phyloP scores from a whole-genome alignment of 495 filamentous ascomycete genomes.

The Aspergillus conjunctus region DNA sequence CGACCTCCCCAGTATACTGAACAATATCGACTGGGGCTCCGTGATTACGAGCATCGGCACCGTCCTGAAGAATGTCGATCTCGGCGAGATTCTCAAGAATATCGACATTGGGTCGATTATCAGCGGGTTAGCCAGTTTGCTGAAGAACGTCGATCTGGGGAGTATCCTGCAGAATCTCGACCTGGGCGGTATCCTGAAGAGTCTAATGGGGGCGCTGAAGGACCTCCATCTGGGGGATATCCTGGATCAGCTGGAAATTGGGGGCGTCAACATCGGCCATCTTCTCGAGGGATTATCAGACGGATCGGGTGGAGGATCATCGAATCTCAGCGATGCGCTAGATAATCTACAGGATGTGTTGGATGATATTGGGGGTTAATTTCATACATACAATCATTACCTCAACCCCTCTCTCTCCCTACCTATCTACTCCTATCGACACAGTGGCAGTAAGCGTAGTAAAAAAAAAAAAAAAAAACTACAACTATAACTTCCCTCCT shows the following conservation, averaged over 20 bases:
- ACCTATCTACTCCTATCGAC: too few species aligned
- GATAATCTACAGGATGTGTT: constrained; percentile 9
- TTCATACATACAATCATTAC: too few species aligned
- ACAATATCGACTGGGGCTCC: neutral
- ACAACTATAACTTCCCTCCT: too few species aligned
- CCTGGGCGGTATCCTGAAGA: neutral
- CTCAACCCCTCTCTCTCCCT: too few species aligned
- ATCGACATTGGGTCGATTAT: constrained; percentile 3
- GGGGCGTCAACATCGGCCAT: constrained; percentile 6
- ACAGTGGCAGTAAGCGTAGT: too few species aligned
- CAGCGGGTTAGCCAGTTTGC: neutral
- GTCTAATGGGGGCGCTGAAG: constrained; percentile 5
- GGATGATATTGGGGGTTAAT: constrained; percentile 8
- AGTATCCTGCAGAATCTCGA: constrained; percentile 17
- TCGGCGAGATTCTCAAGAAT: constrained; percentile 18
- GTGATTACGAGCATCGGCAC: neutral
- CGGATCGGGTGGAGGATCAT: neutral
- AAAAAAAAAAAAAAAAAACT: too few species aligned
- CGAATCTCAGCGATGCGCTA: constrained; percentile 9
- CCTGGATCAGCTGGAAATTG: constrained; percentile 7
- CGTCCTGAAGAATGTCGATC: neutral
- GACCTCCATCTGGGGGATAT: neutral
- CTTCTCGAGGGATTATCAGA: constrained; percentile 3
- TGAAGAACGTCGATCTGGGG: constrained; percentile 4
- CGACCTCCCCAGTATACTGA: neutral